Base-by-base conservation (phyloP, 2,329 filamentous ascomycete genomes). In the Neonectria hederae region DNA sequence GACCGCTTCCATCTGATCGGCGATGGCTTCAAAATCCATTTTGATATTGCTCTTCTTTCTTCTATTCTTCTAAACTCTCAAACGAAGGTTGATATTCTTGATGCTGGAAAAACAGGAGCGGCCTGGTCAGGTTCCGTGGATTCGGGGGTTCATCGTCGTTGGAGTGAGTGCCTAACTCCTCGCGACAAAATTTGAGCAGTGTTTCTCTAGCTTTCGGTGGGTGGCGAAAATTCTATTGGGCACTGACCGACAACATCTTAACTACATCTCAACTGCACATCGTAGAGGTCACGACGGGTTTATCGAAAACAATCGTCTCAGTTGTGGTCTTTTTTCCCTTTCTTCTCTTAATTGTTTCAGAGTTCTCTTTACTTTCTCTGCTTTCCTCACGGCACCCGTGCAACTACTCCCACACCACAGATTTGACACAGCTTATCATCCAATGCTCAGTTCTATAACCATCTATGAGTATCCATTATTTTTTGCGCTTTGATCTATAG, bases 21-120 rank as follows among this genome's bases (percentile, higher is more conserved):
- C 78, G 65, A 84, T 76, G 65, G 83, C 79, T 63, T 83, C 79
- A 51, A 83, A 76, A 35, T 78, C 74, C 80, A 83, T 79, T 19
- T 60, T n/a, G 35, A 9, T 35, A 2, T 14, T 74, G 14, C n/a
- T 30, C 26, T 26, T 17, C 43, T 65, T 17, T n/a, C 3, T 17
- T 30, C 22, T 32, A 2, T 40, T 19, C n/a, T 42, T 21, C n/a
- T 43, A 45, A 10, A 35, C 10, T 28, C 28, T 21, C 28, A 7
- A 22, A 32, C 2, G 5, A 2, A 17, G 4, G 5, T n/a, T 21
- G 28, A 11, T 35, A n/a, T 14, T 21, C 21, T 22, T 54, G 40
- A 40, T 49, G 17, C 22, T 24, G 52, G 32, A 24, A 53, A 46
- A 61, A 49, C 45, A 42, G 45, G 28, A 49, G 65, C 43, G 54